These are phyloP conservation scores for Aspergillus melleus DNA, from an alignment of 2,329 filamentous ascomycete genomes.

Conservation along the genomic window DNA sequence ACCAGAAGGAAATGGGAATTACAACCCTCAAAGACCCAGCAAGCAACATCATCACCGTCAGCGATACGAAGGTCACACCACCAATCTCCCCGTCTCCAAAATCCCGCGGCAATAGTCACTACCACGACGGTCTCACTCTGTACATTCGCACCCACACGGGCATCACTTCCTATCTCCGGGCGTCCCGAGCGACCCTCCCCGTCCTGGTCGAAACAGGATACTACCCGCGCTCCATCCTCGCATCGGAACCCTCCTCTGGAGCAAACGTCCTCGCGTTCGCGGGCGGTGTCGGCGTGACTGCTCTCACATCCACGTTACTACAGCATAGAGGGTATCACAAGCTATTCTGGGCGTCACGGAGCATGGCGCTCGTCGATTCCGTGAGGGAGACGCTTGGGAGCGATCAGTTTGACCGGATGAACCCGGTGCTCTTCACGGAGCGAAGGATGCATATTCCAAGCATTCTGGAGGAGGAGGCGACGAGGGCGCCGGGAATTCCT, in stretches of 20 bases:
- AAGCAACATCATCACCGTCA: too few species aligned
- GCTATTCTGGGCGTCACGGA: conserved; percentile 2
- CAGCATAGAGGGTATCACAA: not conserved
- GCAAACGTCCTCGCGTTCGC: conserved; percentile 1
- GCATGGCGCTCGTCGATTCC: not conserved
- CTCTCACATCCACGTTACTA: not conserved
- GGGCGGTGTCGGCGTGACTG: conserved; percentile 1
- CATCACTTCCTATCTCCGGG: not conserved
- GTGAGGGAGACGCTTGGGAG: not conserved
- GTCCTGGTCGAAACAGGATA: conserved; percentile 1
- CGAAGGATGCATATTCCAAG: conserved; percentile 1
- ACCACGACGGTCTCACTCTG: not conserved
- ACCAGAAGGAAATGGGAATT: too few species aligned
- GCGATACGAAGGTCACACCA: too few species aligned
- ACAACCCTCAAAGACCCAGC: too few species aligned
- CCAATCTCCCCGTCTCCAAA: too few species aligned
- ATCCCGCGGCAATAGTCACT: not conserved
- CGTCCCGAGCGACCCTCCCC: not conserved
- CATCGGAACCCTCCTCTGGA: too few species aligned
- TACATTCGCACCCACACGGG: conserved; percentile 1
- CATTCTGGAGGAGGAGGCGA: not conserved
- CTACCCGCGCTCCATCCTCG: not conserved
- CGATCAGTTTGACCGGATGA: not conserved
- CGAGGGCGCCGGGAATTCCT: not conserved
- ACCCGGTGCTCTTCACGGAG: not conserved